Evolutionary conservation across 352 stramenopile species (phyloP).

Genomic region (Hyaloperonospora arabidopsidis): DNA sequence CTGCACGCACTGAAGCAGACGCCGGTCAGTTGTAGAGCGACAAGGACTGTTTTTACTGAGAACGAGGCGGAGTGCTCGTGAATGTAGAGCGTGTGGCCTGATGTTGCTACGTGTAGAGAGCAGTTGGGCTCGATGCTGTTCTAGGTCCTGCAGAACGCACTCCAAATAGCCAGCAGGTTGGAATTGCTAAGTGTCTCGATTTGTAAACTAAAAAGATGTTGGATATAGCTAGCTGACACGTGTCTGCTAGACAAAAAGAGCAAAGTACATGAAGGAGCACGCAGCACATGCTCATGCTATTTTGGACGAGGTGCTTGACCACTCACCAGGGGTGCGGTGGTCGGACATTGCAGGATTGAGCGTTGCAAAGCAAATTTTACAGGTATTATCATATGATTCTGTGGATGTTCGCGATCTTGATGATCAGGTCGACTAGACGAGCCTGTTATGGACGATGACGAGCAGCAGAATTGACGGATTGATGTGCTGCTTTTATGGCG

Average conservation of each 20-base stretch:
- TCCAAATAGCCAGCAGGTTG: conserved; percentile 14
- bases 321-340: conserved; percentile 73
- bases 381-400: conserved; percentile 35
- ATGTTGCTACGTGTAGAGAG: conserved; percentile 5
- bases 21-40: conserved; percentile 10
- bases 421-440: not conserved
- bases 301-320: conserved; percentile 76
- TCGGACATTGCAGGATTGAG: conserved; percentile 74
- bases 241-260: conserved; percentile 15
- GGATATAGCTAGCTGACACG: not conserved
- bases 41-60: not conserved
- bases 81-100: not conserved
- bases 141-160: conserved; percentile 3
- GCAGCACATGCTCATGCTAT: conserved; percentile 64
- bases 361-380: conserved; percentile 83
- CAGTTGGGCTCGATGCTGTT: not conserved
- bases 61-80: conserved; percentile 3
- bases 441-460: not conserved
- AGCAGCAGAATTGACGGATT: conserved; percentile 2
- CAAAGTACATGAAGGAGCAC: conserved; percentile 49
- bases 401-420: too few relatives aligned
- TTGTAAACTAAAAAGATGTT: not conserved
- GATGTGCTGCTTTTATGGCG: conserved; percentile 3
- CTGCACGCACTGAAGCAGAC: conserved; percentile 19
- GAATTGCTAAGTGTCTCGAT: not conserved